These are phyloP conservation scores for Knufia fluminis DNA, from an alignment of 2,329 filamentous ascomycete genomes.

Conservation along the genomic window DNA sequence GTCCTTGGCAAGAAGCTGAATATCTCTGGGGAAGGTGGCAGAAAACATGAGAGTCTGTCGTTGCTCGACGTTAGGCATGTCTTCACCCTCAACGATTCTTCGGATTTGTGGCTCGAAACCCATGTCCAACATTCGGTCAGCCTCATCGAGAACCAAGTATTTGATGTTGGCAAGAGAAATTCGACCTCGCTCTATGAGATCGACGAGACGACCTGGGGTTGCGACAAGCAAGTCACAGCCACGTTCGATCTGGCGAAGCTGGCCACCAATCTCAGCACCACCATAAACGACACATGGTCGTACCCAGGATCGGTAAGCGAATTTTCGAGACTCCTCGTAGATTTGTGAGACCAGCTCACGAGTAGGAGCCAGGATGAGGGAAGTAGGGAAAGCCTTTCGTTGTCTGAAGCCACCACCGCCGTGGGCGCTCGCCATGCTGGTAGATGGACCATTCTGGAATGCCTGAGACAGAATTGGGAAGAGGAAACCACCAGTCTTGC, in stretches of 20 bases:
- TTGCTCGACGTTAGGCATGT: constrained; percentile 75
- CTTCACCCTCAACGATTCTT: constrained; percentile 94
- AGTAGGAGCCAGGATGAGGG: constrained; percentile 88
- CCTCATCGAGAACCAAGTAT: constrained; percentile 97
- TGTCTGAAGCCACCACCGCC: constrained; percentile 65
- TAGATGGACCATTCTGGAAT: constrained; percentile 76
- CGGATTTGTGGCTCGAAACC: constrained; percentile 99
- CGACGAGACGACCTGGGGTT: constrained; percentile 92
- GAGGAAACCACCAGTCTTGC: constrained; percentile 99
- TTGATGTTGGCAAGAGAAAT: constrained; percentile 98
- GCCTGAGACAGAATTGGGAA: constrained; percentile 99
- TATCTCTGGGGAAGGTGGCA: constrained; percentile 96
- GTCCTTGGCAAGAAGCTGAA: constrained; percentile 96
- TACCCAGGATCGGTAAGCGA: constrained; percentile 97
- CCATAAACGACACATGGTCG: constrained; percentile 97
- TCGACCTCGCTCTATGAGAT: constrained; percentile 95
- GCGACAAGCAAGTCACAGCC: constrained; percentile 96
- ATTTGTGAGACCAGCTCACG: constrained; percentile 99
- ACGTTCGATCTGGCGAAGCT: constrained; percentile 95
- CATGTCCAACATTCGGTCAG: constrained; percentile 99
- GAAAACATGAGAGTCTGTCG: constrained; percentile 99
- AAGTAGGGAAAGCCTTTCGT: constrained; percentile 96
- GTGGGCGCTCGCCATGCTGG: constrained; percentile 55
- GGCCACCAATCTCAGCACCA: constrained; percentile 96
- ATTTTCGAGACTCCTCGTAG: constrained; percentile 94